A percentile compares a stretch with the other conserved stretches of the same genome.
phyloP scores from a whole-genome alignment of 768 basidiomycete species.

The Amylocystis lapponica region DNA sequence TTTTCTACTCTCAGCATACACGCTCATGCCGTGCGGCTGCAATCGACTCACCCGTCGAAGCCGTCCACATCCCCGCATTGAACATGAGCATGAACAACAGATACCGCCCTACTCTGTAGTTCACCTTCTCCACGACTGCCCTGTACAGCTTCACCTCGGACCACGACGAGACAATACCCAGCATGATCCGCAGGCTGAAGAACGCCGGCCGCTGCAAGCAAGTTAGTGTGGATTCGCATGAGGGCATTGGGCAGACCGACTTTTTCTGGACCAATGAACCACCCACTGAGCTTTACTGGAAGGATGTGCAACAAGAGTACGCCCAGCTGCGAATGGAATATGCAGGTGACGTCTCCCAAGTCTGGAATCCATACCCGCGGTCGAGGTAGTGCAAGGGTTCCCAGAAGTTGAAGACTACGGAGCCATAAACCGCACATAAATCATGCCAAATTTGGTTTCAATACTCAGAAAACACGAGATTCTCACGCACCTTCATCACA shows the following conservation, averaged over 20 bases:
- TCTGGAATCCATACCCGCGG: slow-evolving; percentile 87
- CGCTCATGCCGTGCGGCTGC: too few relatives aligned
- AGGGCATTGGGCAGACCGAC: slow-evolving; percentile 35
- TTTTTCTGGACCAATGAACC: slow-evolving; percentile 61
- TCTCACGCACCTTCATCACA: slow-evolving; percentile 87
- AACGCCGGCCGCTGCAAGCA: slow-evolving; percentile 70
- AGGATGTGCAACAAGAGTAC: slow-evolving; percentile 80
- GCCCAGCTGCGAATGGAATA: slow-evolving; percentile 96
- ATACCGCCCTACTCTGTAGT: slow-evolving; percentile 90
- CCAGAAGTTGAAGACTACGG: slow-evolving; percentile 97
- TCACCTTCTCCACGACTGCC: slow-evolving; percentile 73
- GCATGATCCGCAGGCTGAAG: slow-evolving; percentile 78
- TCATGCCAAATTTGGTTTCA: background rate
- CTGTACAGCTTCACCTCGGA: slow-evolving; percentile 84
- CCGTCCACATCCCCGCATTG: slow-evolving; percentile 94
- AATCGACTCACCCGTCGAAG: slow-evolving; percentile 60
- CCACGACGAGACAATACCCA: slow-evolving; percentile 67
- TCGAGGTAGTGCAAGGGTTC: slow-evolving; percentile 93
- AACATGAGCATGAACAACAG: slow-evolving; percentile 79
- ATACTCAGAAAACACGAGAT: background rate
- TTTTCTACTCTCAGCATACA: slow-evolving; percentile 5
- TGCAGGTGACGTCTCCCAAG: slow-evolving; percentile 92
- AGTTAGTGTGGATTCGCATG: slow-evolving; percentile 1
- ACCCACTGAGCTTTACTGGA: slow-evolving; percentile 51
- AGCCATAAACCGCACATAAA: background rate